phyloP scores from a whole-genome alignment of 75 land plant genomes.

The Cupressus sempervirens region DNA sequence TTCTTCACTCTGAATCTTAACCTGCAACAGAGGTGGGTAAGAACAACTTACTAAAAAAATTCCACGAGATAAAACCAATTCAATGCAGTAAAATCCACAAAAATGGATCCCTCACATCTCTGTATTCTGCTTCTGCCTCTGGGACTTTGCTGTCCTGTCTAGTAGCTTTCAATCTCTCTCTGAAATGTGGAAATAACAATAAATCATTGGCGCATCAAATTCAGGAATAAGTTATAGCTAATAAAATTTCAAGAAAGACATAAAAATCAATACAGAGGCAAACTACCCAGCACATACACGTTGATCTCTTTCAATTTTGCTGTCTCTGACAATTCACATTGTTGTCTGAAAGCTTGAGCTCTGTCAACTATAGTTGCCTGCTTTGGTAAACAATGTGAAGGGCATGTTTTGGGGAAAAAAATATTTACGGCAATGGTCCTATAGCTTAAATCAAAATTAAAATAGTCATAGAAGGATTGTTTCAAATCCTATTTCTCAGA shows the following conservation, averaged over 20 bases:
- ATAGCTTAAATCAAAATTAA: not conserved
- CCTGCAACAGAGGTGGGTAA: slow-evolving; percentile 33
- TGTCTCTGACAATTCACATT: slow-evolving; percentile 77
- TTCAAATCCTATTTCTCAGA: not conserved
- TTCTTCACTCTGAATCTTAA: slow-evolving; percentile 82
- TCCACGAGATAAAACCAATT: not conserved
- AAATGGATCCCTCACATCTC: slow-evolving; percentile 39
- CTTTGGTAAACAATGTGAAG: slow-evolving; percentile 5
- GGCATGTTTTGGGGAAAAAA: not conserved
- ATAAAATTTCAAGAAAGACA: not conserved
- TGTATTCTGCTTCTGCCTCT: slow-evolving; percentile 81
- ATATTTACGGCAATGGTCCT: not conserved
- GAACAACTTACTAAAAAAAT: not conserved
- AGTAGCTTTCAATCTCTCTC: slow-evolving; percentile 50
- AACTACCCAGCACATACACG: slow-evolving; percentile 29
- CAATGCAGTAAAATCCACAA: not conserved
- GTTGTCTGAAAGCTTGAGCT: slow-evolving; percentile 84
- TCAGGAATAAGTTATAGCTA: not conserved
- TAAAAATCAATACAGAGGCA: not conserved
- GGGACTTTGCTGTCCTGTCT: slow-evolving; percentile 65
- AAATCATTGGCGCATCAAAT: slow-evolving; percentile 3
- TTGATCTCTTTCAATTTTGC: slow-evolving; percentile 84
- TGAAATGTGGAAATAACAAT: not conserved
- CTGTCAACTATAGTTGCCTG: slow-evolving; percentile 84
- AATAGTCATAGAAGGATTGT: not conserved